phyloP scores from a whole-genome alignment of 2,329 filamentous ascomycete species.

The Aspergillus costaricaensis region DNA sequence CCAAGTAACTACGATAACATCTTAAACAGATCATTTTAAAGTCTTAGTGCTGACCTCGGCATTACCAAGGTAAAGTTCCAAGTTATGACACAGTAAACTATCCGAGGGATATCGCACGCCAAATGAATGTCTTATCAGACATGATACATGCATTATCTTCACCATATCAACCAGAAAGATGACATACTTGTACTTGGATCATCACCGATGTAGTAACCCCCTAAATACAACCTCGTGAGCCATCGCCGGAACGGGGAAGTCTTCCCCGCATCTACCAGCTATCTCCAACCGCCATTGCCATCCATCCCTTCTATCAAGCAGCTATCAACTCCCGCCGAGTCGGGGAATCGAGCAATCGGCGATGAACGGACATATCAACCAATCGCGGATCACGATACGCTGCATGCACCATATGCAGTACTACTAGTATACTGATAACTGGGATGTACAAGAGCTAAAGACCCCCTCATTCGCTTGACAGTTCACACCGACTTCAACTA shows the following conservation, averaged over 20 bases:
- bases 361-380: conserved; percentile 15
- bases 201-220: not conserved
- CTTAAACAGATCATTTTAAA: too few species aligned
- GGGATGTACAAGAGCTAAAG: conserved; percentile 5
- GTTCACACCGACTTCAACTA: not conserved
- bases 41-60: too few species aligned
- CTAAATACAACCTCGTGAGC: not conserved
- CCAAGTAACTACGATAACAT: too few species aligned
- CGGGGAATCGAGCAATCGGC: conserved; percentile 20
- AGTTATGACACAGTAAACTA: too few species aligned
- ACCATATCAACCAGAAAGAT: too few species aligned
- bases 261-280: not conserved
- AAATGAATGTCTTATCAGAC: too few species aligned
- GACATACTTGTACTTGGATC: not conserved
- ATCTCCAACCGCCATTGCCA: not conserved
- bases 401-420: not conserved
- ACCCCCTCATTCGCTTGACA: not conserved
- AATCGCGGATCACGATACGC: conserved; percentile 20
- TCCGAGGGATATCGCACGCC: too few species aligned
- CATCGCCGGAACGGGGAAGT: not conserved
- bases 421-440: not conserved
- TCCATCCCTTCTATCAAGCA: not conserved
- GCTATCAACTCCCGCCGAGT: not conserved
- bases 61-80: too few species aligned
- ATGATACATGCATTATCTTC: too few species aligned